Conservation (phyloP, 495 filamentous ascomycete genomes). For the Xylaria cubensis region DNA sequence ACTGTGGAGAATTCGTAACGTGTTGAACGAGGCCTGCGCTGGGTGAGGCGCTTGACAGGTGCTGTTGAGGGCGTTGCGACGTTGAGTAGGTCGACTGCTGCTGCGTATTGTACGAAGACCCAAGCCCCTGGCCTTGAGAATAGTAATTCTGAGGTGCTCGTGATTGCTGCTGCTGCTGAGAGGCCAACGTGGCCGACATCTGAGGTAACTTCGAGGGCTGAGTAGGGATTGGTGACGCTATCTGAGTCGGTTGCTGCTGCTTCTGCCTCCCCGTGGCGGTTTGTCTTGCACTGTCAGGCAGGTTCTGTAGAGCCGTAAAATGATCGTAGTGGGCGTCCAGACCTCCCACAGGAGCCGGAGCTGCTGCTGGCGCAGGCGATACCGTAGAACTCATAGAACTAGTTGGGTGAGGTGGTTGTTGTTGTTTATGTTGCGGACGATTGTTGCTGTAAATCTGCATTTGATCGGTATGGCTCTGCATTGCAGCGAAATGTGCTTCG, state of each 20-base stretch:
- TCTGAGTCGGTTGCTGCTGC: conserved; percentile 41
- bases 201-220: conserved; percentile 40
- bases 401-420: conserved; percentile 33
- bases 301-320: conserved; percentile 44
- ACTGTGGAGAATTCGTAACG: conserved; percentile 52
- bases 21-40: conserved; percentile 44
- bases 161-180: conserved; percentile 41
- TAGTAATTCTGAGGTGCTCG: conserved; percentile 39
- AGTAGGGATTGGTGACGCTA: conserved; percentile 36
- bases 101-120: conserved; percentile 39
- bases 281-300: conserved; percentile 34
- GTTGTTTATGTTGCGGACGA: conserved; percentile 39
- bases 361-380: conserved; percentile 32
- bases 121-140: conserved; percentile 34
- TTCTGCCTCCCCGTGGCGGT: conserved; percentile 36
- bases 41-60: conserved; percentile 46
- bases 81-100: conserved; percentile 40
- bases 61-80: conserved; percentile 52
- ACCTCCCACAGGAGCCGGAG: conserved; percentile 35
- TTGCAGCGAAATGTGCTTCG: conserved; percentile 41
- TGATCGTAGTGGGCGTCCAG: conserved; percentile 51
- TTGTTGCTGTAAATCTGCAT: conserved; percentile 30
- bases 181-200: conserved; percentile 36
- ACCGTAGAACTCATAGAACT: conserved; percentile 29
- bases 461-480: conserved; percentile 36